Conservation (phyloP, 2,329 filamentous ascomycete species). For the Neonectria faginata region DNA sequence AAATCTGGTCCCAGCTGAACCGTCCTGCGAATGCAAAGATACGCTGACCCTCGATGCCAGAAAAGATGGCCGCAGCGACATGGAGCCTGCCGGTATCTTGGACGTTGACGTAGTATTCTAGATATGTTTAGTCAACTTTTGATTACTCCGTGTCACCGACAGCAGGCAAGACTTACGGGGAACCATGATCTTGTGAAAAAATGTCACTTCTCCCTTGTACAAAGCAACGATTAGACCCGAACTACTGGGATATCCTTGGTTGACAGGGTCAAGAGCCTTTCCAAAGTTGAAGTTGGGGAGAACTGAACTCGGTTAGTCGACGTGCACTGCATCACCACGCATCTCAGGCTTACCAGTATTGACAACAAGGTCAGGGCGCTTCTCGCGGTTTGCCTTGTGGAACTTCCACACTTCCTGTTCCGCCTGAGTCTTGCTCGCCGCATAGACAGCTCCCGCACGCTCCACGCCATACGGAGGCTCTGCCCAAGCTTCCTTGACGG, state of each 20-base stretch:
- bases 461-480: constrained; percentile 50
- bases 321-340: accelerated
- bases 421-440: constrained; percentile 52
- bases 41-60: constrained; percentile 59
- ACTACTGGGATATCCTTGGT: constrained; percentile 42
- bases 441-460: constrained; percentile 48
- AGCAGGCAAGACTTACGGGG: background rate
- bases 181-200: background rate
- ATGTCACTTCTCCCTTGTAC: constrained; percentile 34
- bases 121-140: background rate
- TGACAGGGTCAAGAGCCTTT: constrained; percentile 28
- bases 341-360: constrained; percentile 37
- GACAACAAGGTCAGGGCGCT: constrained; percentile 45
- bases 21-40: constrained; percentile 65
- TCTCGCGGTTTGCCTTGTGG: constrained; percentile 29
- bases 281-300: constrained; percentile 48
- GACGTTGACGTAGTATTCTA: constrained; percentile 60
- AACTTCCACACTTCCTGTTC: constrained; percentile 56
- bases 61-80: constrained; percentile 61
- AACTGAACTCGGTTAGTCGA: constrained; percentile 20
- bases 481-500: constrained; percentile 51
- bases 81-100: constrained; percentile 64
- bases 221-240: constrained; percentile 34
- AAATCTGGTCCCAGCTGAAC: constrained; percentile 59
- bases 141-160: background rate